Conservation (phyloP, 1,284 basidiomycete species). For the Ustilago nuda region DNA sequence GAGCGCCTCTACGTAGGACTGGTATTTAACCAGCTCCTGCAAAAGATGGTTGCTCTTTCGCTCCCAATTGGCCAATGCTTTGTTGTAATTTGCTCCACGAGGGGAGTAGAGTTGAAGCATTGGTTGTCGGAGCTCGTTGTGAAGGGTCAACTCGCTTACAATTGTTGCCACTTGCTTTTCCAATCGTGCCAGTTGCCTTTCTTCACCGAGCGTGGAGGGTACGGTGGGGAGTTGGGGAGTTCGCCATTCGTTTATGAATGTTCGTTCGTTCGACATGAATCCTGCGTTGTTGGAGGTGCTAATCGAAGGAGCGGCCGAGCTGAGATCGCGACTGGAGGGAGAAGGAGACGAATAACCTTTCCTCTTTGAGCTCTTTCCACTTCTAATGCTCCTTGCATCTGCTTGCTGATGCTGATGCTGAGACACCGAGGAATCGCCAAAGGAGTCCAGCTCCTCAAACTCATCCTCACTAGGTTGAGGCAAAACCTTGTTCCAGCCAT, state of each 20-base stretch:
- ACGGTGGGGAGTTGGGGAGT: slow-evolving; percentile 84
- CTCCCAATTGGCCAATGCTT: slow-evolving; percentile 90
- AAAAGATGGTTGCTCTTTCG: slow-evolving; percentile 87
- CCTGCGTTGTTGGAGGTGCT: slow-evolving; percentile 15
- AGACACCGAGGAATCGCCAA: background rate
- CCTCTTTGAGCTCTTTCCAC: slow-evolving; percentile 20
- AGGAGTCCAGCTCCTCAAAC: slow-evolving; percentile 72
- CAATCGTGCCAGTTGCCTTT: slow-evolving; percentile 75
- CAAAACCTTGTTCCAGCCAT: slow-evolving; percentile 88
- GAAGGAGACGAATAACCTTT: slow-evolving; percentile 7
- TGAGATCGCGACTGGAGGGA: background rate
- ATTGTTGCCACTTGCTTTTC: slow-evolving; percentile 71
- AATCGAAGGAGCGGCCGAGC: slow-evolving; percentile 14
- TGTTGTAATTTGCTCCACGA: slow-evolving; percentile 79
- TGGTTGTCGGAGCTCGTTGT: slow-evolving; percentile 84
- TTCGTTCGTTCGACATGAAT: slow-evolving; percentile 73
- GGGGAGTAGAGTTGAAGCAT: slow-evolving; percentile 84
- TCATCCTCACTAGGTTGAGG: slow-evolving; percentile 31
- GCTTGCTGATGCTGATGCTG: background rate
- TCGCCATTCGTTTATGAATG: slow-evolving; percentile 93
- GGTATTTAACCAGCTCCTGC: slow-evolving; percentile 93
- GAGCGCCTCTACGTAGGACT: slow-evolving; percentile 91
- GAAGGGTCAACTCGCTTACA: slow-evolving; percentile 82
- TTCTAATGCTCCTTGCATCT: slow-evolving; percentile 45
- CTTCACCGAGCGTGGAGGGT: slow-evolving; percentile 87